A percentile compares a stretch with the other conserved stretches of the same genome.
phyloP scores from a whole-genome alignment of 2,329 filamentous ascomycete species.

The Immersiporthe knoxdaviesiana region DNA sequence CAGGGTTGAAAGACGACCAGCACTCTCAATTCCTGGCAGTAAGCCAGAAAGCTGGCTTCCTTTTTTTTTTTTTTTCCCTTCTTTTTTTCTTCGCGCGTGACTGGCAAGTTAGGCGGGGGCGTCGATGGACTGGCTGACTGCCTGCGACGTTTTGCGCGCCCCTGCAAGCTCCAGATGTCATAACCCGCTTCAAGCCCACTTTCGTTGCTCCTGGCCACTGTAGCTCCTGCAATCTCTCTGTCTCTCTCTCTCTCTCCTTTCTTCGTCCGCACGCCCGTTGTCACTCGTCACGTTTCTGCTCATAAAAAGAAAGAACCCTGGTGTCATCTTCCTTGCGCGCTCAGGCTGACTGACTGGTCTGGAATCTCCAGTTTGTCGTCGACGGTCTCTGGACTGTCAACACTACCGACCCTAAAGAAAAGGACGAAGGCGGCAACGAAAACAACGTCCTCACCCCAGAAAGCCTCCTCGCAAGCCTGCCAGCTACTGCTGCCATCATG shows the following conservation, averaged over 20 bases:
- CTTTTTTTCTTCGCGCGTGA: not conserved
- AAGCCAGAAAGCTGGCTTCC: not conserved
- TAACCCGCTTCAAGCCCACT: not conserved
- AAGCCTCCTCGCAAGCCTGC: slow-evolving; percentile 59
- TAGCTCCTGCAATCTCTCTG: not conserved
- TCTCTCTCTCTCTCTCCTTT: slow-evolving; percentile 7
- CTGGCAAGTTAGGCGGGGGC: not conserved
- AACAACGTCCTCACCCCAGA: slow-evolving; percentile 89
- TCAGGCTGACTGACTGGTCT: slow-evolving; percentile 33
- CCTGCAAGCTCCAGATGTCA: slow-evolving; percentile 12
- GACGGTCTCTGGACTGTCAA: slow-evolving; percentile 90
- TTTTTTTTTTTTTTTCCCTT: not conserved
- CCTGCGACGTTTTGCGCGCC: slow-evolving; percentile 3
- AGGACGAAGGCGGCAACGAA: slow-evolving; percentile 79
- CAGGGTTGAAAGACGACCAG: slow-evolving; percentile 2
- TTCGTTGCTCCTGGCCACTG: not conserved
- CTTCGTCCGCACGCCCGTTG: slow-evolving; percentile 6
- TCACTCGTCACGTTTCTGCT: not conserved
- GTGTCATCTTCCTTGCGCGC: not conserved
- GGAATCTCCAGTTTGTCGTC: slow-evolving; percentile 77
- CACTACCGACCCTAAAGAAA: slow-evolving; percentile 77
- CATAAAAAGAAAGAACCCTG: not conserved
- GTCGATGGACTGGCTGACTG: not conserved
- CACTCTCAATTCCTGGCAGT: slow-evolving; percentile 11
- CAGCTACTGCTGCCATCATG: slow-evolving; percentile 56